Conservation (phyloP, 495 filamentous ascomycete genomes). For the Tuber indicum region DNA sequence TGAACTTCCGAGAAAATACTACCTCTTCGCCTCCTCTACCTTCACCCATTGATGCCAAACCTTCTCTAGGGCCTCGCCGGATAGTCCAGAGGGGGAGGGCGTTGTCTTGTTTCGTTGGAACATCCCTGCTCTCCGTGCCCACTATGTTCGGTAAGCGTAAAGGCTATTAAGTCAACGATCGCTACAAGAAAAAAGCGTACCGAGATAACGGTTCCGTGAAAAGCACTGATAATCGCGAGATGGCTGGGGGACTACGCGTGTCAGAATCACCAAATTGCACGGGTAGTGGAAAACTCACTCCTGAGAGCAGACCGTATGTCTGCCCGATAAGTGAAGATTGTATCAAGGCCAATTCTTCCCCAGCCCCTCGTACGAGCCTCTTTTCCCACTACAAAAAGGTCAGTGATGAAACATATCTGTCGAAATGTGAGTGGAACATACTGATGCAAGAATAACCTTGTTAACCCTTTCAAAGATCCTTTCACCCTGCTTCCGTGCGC, state of each 20-base stretch:
- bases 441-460: not conserved
- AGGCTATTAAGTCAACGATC: not conserved
- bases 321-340: constrained; percentile 31
- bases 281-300: constrained; percentile 9
- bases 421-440: not conserved
- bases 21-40: constrained; percentile 26
- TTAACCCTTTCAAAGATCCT: constrained; percentile 1
- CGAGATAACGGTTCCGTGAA: constrained; percentile 34
- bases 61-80: constrained; percentile 14
- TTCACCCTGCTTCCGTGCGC: not conserved
- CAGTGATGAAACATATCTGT: not conserved
- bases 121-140: constrained; percentile 25
- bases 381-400: constrained; percentile 7
- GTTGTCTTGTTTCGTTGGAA: constrained; percentile 2
- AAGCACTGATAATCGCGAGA: constrained; percentile 28
- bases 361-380: constrained; percentile 1
- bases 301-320: constrained; percentile 33
- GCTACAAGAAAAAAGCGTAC: constrained; percentile 2
- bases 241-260: constrained; percentile 20
- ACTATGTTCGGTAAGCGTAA: constrained; percentile 10
- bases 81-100: constrained; percentile 4
- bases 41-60: constrained; percentile 28
- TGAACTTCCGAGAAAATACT: not conserved
- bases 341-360: constrained; percentile 17
- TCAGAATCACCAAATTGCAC: constrained; percentile 1